Percentiles rank a stretch among this genome's conserved stretches.
Conservation (phyloP, 768 basidiomycete species). For the Asterophora parasitica region DNA sequence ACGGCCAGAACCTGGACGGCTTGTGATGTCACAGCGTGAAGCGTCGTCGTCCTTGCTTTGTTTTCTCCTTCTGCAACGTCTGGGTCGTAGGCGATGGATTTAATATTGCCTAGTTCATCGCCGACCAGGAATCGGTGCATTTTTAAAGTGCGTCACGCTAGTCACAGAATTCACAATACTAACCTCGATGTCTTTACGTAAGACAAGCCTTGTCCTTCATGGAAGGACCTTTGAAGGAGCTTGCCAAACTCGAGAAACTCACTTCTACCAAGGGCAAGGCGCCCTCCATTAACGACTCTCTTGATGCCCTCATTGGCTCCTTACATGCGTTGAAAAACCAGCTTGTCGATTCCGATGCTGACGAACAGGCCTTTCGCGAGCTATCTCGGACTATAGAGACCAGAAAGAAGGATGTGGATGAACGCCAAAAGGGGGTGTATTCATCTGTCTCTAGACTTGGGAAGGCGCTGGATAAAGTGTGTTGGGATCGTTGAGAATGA, state of each 20-base stretch:
- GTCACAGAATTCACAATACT: background rate
- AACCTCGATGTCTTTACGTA: conserved; percentile 8
- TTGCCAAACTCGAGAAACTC: conserved; percentile 69
- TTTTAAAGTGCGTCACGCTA: background rate
- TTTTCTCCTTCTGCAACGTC: conserved; percentile 23
- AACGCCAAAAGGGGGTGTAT: conserved; percentile 87
- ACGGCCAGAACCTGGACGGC: conserved; percentile 29
- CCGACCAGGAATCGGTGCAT: conserved; percentile 73
- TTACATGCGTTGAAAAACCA: conserved; percentile 53
- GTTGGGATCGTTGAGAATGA: conserved; percentile 10
- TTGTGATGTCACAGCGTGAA: conserved; percentile 27
- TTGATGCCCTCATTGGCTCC: conserved; percentile 59
- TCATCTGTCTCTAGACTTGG: conserved; percentile 71
- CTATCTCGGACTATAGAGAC: conserved; percentile 58
- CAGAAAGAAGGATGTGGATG: conserved; percentile 81
- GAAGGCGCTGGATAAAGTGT: conserved; percentile 88
- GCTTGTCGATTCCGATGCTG: conserved; percentile 42
- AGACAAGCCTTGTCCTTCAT: conserved; percentile 29
- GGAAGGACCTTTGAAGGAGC: conserved; percentile 75
- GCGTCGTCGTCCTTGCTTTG: conserved; percentile 31
- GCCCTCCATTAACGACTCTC: conserved; percentile 50
- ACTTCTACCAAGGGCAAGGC: conserved; percentile 50
- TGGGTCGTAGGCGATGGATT: conserved; percentile 45
- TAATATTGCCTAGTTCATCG: conserved; percentile 76
- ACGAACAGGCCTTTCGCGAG: conserved; percentile 43